phyloP scores from a whole-genome alignment of 164 flowering plant genomes.

The Vitis rotundifolia region DNA sequence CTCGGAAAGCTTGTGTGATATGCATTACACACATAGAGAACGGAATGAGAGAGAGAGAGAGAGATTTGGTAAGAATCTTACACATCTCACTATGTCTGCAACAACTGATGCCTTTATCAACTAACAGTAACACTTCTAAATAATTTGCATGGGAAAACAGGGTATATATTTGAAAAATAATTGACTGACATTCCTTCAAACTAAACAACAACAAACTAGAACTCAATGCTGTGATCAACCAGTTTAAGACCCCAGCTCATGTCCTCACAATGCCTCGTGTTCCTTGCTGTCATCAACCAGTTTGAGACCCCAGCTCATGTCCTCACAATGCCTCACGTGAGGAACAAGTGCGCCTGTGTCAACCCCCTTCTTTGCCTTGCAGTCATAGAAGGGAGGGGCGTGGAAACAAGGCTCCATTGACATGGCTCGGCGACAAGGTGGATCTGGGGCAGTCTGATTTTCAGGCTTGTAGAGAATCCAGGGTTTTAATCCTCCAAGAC shows the following conservation, averaged over 20 bases:
- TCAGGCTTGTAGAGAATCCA: conserved; percentile 84
- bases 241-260: conserved; percentile 63
- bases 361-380: conserved; percentile 63
- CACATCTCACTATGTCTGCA: no score
- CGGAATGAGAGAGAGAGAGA: no score
- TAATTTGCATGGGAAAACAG: background rate
- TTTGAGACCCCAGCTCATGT: conserved; percentile 87
- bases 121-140: background rate
- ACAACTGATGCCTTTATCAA: background rate
- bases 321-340: conserved; percentile 84
- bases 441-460: conserved; percentile 63
- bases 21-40: no score
- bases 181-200: no score
- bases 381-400: conserved; percentile 86
- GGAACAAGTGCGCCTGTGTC: conserved; percentile 79
- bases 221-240: conserved; percentile 12
- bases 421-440: conserved; percentile 72
- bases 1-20: no score
- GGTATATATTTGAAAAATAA: background rate
- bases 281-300: conserved; percentile 31
- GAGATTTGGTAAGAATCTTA: no score
- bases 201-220: conserved; percentile 15
- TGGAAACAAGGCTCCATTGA: conserved; percentile 96
- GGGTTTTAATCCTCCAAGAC: conserved; percentile 81
- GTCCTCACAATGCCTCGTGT: conserved; percentile 84